A percentile compares a stretch with the other conserved stretches of the same genome.
Conservation (phyloP, 805 yeast genomes). For the Hanseniaspora occidentalis region DNA sequence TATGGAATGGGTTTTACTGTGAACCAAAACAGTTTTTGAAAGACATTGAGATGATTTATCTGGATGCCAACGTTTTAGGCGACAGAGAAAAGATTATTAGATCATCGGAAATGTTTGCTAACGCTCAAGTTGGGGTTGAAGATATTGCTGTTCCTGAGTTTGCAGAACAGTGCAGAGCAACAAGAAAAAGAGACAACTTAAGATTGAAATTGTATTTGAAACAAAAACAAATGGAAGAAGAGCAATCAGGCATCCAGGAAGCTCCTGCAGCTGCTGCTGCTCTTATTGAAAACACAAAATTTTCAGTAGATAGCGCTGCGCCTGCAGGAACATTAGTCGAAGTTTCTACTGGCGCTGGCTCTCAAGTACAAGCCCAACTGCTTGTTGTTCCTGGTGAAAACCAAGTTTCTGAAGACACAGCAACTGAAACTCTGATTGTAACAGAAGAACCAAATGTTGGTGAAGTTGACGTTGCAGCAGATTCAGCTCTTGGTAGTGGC, state of each 20-base stretch:
- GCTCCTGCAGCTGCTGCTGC: slow-evolving; percentile 1
- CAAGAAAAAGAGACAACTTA: slow-evolving; percentile 51
- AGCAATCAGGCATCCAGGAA: slow-evolving; percentile 5
- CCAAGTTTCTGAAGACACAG: not conserved
- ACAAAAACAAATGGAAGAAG: slow-evolving; percentile 18
- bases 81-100: slow-evolving; percentile 72
- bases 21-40: slow-evolving; percentile 83
- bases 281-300: slow-evolving; percentile 5
- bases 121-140: slow-evolving; percentile 91
- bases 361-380: slow-evolving; percentile 16
- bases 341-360: slow-evolving; percentile 16
- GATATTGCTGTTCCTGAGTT: slow-evolving; percentile 71
- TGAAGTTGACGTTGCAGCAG: no score
- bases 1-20: slow-evolving; percentile 93
- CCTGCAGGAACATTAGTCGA: slow-evolving; percentile 10
- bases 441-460: no score
- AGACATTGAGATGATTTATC: slow-evolving; percentile 74
- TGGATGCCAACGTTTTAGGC: slow-evolving; percentile 58
- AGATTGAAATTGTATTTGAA: slow-evolving; percentile 31
- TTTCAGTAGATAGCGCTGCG: no score
- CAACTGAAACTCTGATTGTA: not conserved
- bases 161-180: slow-evolving; percentile 59
- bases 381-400: not conserved
- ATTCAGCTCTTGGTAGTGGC: no score
- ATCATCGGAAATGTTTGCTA: slow-evolving; percentile 92